Conservation (phyloP, 2,329 filamentous ascomycete genomes). For the Diaporthe vexans region DNA sequence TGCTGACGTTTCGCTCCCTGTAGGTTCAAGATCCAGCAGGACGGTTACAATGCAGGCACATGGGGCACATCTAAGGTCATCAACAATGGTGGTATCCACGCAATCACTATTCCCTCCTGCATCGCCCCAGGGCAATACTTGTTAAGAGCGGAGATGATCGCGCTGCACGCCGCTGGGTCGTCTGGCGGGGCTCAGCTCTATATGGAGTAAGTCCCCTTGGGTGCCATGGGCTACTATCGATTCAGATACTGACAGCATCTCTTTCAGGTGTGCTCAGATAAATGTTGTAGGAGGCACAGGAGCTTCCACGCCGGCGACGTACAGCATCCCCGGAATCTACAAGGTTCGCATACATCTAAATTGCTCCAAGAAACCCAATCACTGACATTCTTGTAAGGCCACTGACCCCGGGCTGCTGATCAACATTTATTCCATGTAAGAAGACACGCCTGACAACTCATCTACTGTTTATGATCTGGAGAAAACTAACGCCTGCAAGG, state of each 20-base stretch:
- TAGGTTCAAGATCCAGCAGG: conserved; percentile 58
- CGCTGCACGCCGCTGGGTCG: conserved; percentile 47
- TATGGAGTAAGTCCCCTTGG: conserved; percentile 27
- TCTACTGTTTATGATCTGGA: not conserved
- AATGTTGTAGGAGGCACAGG: conserved; percentile 47
- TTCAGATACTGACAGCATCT: not conserved
- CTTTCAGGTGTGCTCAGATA: conserved; percentile 46
- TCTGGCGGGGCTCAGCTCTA: conserved; percentile 50
- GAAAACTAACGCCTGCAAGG: not conserved
- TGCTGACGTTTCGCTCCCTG: not conserved
- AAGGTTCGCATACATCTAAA: conserved; percentile 3
- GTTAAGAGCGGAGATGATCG: conserved; percentile 50
- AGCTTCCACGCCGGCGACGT: conserved; percentile 24
- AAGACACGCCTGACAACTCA: not conserved
- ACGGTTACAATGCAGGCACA: conserved; percentile 56
- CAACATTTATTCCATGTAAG: conserved; percentile 40
- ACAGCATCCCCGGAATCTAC: conserved; percentile 39
- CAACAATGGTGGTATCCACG: conserved; percentile 57
- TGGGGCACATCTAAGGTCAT: conserved; percentile 62
- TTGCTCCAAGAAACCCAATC: not conserved
- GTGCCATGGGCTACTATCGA: no score
- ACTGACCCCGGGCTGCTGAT: conserved; percentile 35
- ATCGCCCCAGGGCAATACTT: conserved; percentile 51
- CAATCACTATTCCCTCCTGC: conserved; percentile 49
- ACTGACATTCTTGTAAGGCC: conserved; percentile 5